Base-by-base conservation (phyloP, 805 yeast genomes). In the Hyphopichia homilentoma region DNA sequence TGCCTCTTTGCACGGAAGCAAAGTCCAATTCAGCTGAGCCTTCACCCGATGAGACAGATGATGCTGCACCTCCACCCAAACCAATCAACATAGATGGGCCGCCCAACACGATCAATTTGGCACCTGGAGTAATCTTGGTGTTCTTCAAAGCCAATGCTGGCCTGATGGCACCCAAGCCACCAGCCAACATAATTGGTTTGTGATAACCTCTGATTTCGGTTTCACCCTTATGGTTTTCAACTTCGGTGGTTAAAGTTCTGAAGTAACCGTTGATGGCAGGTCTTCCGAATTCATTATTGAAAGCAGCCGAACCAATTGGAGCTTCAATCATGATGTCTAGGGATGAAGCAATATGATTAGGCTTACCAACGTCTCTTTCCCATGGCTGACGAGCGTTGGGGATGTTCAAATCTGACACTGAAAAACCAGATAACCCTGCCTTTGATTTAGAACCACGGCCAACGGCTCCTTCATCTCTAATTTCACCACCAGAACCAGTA, bases 401-500 rank as follows among this genome's bases (percentile, higher is more conserved):
- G 48, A 93, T 89, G 43, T 77, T 70, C 58, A 93, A 73, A 61
- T 93, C 97, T 24, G 95, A 81, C 15, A 88, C 96, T 7, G 94
- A 75, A 61, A 80, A 93, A 6, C 99, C 99, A 25, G 95, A 72
- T 40, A 93, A 70, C 34, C 99, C 99, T 54, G 97, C 95, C 65
- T 93, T 90, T 27, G 97, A 78, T 61, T 87, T 87, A 16, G 97
- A 90, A 28, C 99, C 99, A 59, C 97, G 79, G 43, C 99, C 99
- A 16, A 93, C 96, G 19, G 99, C 98, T 66, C 97, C 98, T 68
- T 93, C 99, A 62, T 93, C 99, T 73, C 99, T 85, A 52, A 93
- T 93, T 65, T 93, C 99, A 69, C 99, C 99, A 59, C 99, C 99
- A 7, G 97, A 89, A 43, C 99, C 99, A 9, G 99, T 93, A 26